Evolutionary conservation across 2,329 filamentous ascomycete species (phyloP).

Genomic region (Fusarium sp.): DNA sequence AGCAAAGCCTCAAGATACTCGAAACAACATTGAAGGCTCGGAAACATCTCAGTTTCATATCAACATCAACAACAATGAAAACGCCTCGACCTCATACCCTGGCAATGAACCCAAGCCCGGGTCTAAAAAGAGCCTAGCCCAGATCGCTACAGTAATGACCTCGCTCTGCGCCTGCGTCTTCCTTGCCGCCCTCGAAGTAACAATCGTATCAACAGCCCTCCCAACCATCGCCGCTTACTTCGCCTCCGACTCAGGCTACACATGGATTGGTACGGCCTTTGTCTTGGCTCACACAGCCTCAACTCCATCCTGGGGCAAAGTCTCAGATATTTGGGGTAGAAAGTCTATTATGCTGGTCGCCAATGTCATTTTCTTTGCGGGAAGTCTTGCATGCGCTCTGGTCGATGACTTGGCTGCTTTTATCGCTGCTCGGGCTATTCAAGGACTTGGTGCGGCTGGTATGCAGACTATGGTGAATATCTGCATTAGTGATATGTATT

Average conservation of each 20-base stretch:
- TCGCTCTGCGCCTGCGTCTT: constrained; percentile 56
- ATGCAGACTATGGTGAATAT: constrained; percentile 65
- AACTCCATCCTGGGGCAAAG: constrained; percentile 76
- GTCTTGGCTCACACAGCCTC: constrained; percentile 75
- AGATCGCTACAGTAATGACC: constrained; percentile 49
- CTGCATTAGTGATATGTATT: constrained; percentile 65
- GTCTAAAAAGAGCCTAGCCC: constrained; percentile 25
- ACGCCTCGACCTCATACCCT: background rate
- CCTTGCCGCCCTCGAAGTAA: constrained; percentile 62
- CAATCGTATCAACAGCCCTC: constrained; percentile 70
- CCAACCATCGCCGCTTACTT: constrained; percentile 70
- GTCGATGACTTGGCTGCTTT: constrained; percentile 57
- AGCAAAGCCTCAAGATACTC: background rate
- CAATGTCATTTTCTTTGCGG: constrained; percentile 62
- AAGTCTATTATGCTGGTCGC: constrained; percentile 63
- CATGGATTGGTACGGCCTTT: constrained; percentile 82
- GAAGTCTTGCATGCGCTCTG: constrained; percentile 61
- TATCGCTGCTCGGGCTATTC: constrained; percentile 56
- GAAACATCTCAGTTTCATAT: background rate
- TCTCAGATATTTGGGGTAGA: constrained; percentile 68
- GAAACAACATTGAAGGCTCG: background rate
- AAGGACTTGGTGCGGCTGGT: constrained; percentile 64
- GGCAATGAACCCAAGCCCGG: background rate
- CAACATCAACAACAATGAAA: background rate
- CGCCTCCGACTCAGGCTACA: constrained; percentile 72